These are phyloP conservation scores for Mucor sp. DNA, from an alignment of 371 early-diverging fungal species.

Conservation along the genomic window DNA sequence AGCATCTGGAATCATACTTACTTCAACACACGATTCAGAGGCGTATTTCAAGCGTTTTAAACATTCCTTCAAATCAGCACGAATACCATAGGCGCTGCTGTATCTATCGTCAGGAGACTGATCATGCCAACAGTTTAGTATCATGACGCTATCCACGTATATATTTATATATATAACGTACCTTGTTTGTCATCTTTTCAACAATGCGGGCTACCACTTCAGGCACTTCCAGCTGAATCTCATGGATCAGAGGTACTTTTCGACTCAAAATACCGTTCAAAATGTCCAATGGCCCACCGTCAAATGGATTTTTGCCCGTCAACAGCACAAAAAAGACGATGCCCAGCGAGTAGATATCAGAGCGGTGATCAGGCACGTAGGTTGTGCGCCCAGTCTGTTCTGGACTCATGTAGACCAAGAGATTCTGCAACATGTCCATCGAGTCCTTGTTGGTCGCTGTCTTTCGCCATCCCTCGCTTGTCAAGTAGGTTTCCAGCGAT, in stretches of 20 bases:
- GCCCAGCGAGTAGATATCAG: constrained; percentile 60
- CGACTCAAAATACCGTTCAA: constrained; percentile 54
- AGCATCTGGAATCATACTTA: not conserved
- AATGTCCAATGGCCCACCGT: constrained; percentile 57
- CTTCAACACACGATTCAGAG: constrained; percentile 33
- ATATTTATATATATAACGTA: not conserved
- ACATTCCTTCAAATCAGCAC: constrained; percentile 57
- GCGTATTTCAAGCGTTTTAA: constrained; percentile 32
- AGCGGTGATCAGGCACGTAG: constrained; percentile 58
- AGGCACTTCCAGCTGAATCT: constrained; percentile 55
- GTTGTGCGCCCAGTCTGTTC: constrained; percentile 64
- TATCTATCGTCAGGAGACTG: constrained; percentile 63
- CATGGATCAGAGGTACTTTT: constrained; percentile 45
- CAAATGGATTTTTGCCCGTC: constrained; percentile 54
- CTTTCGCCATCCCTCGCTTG: constrained; percentile 51
- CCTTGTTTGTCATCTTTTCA: constrained; percentile 63
- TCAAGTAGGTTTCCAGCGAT: constrained; percentile 38
- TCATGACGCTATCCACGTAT: not conserved
- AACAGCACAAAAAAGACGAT: constrained; percentile 54
- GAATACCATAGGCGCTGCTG: constrained; percentile 56
- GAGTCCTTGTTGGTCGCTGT: constrained; percentile 38
- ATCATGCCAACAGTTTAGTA: not conserved
- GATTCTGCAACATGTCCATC: constrained; percentile 23
- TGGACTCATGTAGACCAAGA: constrained; percentile 45
- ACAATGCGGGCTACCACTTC: constrained; percentile 48